These are phyloP conservation scores for Singerocomus inundabilis DNA, from an alignment of 1,284 basidiomycete species.

Conservation along the genomic window DNA sequence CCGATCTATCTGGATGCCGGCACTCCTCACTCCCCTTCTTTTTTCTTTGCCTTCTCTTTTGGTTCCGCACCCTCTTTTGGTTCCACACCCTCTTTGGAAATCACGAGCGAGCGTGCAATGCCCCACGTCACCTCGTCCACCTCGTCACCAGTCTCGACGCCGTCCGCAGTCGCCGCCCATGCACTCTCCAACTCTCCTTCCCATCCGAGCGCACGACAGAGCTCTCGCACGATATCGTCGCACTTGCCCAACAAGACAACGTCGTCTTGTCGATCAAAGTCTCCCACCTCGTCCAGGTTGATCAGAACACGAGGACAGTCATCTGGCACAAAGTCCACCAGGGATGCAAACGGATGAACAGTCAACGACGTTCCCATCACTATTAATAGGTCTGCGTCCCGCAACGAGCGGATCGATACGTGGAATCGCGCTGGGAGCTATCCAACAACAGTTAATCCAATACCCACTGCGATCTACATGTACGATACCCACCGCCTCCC, in stretches of 20 bases:
- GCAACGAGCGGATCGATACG: slow-evolving; percentile 45
- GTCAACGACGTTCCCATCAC: slow-evolving; percentile 91
- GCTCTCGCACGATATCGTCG: slow-evolving; percentile 58
- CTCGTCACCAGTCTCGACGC: slow-evolving; percentile 30
- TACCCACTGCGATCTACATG: neutral
- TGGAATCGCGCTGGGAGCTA: slow-evolving; percentile 64
- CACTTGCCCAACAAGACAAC: slow-evolving; percentile 65
- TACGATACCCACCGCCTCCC: slow-evolving; percentile 60
- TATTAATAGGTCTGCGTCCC: slow-evolving; percentile 80
- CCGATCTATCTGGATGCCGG: too few relatives aligned
- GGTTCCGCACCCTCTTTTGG: too few relatives aligned
- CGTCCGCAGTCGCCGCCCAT: slow-evolving; percentile 52
- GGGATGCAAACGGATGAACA: slow-evolving; percentile 73
- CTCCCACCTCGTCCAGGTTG: slow-evolving; percentile 66
- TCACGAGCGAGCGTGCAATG: slow-evolving; percentile 30
- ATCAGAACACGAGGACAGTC: slow-evolving; percentile 59
- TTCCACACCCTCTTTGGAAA: slow-evolving; percentile 12
- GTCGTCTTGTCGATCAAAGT: slow-evolving; percentile 53
- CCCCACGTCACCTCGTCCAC: slow-evolving; percentile 37
- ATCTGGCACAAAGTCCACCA: slow-evolving; percentile 49
- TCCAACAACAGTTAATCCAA: slow-evolving; percentile 3
- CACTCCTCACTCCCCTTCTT: neutral
- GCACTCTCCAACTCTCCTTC: slow-evolving; percentile 54
- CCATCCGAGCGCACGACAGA: slow-evolving; percentile 70
- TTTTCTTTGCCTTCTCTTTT: neutral